phyloP scores from a whole-genome alignment of 2,329 filamentous ascomycete species.

The Cryphonectria japonica region DNA sequence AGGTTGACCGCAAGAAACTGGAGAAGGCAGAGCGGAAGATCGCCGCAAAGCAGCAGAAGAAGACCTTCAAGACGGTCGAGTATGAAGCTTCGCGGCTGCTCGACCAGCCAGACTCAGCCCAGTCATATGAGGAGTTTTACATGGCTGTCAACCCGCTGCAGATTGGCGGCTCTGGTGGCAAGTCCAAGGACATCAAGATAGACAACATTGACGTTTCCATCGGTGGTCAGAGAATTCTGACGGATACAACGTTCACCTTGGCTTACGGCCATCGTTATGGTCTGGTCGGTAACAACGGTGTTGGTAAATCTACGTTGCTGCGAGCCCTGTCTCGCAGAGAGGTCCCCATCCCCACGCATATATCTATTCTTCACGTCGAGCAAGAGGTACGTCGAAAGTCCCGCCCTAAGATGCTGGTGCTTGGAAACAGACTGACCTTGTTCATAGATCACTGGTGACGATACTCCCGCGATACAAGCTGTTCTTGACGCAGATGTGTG shows the following conservation, averaged over 20 bases:
- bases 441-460: slow-evolving; percentile 82
- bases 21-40: slow-evolving; percentile 99
- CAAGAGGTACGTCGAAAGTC: slow-evolving; percentile 72
- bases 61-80: slow-evolving; percentile 96
- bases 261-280: slow-evolving; percentile 94
- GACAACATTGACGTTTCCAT: slow-evolving; percentile 96
- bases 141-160: slow-evolving; percentile 99
- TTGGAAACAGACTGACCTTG: not conserved
- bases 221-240: slow-evolving; percentile 83
- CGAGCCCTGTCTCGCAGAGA: slow-evolving; percentile 91
- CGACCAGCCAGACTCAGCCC: slow-evolving; percentile 77
- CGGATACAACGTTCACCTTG: slow-evolving; percentile 86
- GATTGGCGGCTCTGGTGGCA: slow-evolving; percentile 72
- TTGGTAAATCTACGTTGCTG: slow-evolving; percentile 94
- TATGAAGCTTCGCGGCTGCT: slow-evolving; percentile 94
- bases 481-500: slow-evolving; percentile 97
- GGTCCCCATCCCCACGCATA: slow-evolving; percentile 91
- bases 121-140: slow-evolving; percentile 99
- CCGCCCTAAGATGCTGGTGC: no score
- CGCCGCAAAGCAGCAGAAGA: slow-evolving; percentile 97
- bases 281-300: slow-evolving; percentile 98
- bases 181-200: slow-evolving; percentile 99
- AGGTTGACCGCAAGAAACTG: slow-evolving; percentile 97
- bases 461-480: slow-evolving; percentile 91
- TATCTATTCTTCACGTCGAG: slow-evolving; percentile 98